Evolutionary conservation across 768 basidiomycete species (phyloP).

Genomic region (Leucogyrophana mollusca): DNA sequence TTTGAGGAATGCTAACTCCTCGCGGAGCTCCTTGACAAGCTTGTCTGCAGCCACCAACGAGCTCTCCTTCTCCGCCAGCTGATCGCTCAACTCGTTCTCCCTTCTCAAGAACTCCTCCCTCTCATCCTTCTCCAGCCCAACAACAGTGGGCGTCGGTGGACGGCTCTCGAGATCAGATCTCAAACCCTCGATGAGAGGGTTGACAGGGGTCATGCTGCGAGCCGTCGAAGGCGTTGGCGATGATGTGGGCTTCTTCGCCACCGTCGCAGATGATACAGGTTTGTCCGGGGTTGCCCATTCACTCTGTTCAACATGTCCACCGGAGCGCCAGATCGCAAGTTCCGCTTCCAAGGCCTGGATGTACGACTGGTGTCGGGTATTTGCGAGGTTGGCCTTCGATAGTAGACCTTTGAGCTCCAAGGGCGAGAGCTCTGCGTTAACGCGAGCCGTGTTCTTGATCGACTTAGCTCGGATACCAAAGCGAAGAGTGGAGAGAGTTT

Average conservation of each 20-base stretch:
- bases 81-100: slow-evolving; percentile 95
- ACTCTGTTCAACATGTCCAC: slow-evolving; percentile 77
- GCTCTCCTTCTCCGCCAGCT: slow-evolving; percentile 89
- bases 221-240: slow-evolving; percentile 68
- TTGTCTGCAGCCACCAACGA: slow-evolving; percentile 79
- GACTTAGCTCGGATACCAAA: slow-evolving; percentile 99
- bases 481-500: slow-evolving; percentile 94
- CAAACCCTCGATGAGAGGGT: slow-evolving; percentile 70
- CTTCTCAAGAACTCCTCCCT: slow-evolving; percentile 93
- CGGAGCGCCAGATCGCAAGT: slow-evolving; percentile 83
- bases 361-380: slow-evolving; percentile 80
- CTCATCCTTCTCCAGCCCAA: slow-evolving; percentile 92
- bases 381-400: slow-evolving; percentile 85
- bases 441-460: slow-evolving; percentile 99
- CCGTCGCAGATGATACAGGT: slow-evolving; percentile 39
- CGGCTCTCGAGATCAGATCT: slow-evolving; percentile 75
- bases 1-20: slow-evolving; percentile 87
- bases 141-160: slow-evolving; percentile 89
- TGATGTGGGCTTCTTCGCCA: slow-evolving; percentile 45
- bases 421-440: slow-evolving; percentile 97
- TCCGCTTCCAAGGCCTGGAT: slow-evolving; percentile 91
- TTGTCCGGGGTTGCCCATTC: slow-evolving; percentile 80
- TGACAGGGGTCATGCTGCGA: slow-evolving; percentile 73
- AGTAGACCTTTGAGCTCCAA: slow-evolving; percentile 92
- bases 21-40: slow-evolving; percentile 81